Percentiles rank a stretch among this genome's conserved stretches.
Evolutionary conservation across 345 rosid species (phyloP).

Genomic region (Eucalyptus marginata): DNA sequence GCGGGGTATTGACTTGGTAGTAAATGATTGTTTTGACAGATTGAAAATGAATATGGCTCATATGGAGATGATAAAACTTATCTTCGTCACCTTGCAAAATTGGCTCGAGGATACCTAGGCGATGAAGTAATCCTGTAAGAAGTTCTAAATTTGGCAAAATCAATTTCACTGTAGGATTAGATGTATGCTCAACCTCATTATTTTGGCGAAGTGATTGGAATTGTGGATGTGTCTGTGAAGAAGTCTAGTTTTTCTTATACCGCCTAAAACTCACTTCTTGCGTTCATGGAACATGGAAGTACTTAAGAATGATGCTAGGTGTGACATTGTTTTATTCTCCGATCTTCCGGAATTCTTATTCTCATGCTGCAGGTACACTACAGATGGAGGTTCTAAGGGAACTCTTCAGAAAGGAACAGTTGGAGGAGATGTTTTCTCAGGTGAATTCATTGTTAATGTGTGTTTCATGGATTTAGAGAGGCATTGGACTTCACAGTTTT

Average conservation of each 20-base stretch:
- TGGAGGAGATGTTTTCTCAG: conserved; percentile 58
- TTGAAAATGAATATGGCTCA: conserved; percentile 96
- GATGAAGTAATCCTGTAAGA: conserved; percentile 51
- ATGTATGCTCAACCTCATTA: not conserved
- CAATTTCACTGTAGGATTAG: not conserved
- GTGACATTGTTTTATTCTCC: not conserved
- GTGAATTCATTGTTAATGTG: conserved; percentile 5
- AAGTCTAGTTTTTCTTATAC: not conserved
- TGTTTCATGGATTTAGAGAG: not conserved
- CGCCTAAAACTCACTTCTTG: not conserved
- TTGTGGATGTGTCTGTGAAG: not conserved
- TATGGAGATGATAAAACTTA: conserved; percentile 84
- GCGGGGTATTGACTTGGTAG: not conserved
- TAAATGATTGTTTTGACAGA: conserved; percentile 23
- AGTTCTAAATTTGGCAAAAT: not conserved
- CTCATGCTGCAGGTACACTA: conserved; percentile 56
- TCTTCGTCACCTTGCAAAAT: conserved; percentile 46
- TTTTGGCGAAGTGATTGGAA: not conserved
- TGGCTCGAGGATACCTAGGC: conserved; percentile 63
- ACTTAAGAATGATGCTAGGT: not conserved
- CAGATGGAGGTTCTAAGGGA: conserved; percentile 80
- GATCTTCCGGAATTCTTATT: not conserved
- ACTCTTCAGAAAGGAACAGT: conserved; percentile 75
- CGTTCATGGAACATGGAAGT: not conserved
- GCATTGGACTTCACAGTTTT: not conserved